phyloP scores from a whole-genome alignment of 164 flowering plant species.

The Annona squamosa region DNA sequence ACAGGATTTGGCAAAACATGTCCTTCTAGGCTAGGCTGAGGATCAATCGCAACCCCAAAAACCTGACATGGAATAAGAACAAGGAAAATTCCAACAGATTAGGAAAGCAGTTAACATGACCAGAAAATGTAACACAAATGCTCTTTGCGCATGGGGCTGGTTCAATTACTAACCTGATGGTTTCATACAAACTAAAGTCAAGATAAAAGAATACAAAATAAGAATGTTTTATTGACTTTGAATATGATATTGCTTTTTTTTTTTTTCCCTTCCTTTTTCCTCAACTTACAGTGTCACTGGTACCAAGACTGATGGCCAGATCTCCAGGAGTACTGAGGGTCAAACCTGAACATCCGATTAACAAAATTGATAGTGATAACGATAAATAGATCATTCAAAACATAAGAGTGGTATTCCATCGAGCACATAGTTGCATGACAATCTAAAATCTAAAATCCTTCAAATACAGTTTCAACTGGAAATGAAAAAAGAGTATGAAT shows the following conservation, averaged over 20 bases:
- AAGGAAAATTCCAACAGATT: not conserved
- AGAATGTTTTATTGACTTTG: too few relatives aligned
- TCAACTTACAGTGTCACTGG: constrained; percentile 86
- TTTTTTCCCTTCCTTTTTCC: too few relatives aligned
- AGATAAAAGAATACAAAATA: too few relatives aligned
- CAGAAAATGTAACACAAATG: not conserved
- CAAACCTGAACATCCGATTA: constrained; percentile 43
- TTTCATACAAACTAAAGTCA: not conserved
- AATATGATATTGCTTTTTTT: too few relatives aligned
- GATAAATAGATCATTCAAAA: not conserved
- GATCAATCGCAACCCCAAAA: constrained; percentile 79
- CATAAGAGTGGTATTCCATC: not conserved
- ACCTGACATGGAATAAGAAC: constrained; percentile 34
- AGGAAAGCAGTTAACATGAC: not conserved
- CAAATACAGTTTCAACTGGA: too few relatives aligned
- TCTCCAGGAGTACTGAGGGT: constrained; percentile 79
- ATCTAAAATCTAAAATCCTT: too few relatives aligned
- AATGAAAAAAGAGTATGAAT: too few relatives aligned
- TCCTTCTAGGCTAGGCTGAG: constrained; percentile 75
- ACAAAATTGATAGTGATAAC: not conserved
- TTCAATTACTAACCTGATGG: not conserved
- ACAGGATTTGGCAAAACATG: constrained; percentile 96
- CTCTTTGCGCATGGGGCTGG: not conserved
- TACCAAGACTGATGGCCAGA: constrained; percentile 90
- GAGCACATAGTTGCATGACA: not conserved